Percentiles rank a stretch among this genome's conserved stretches.
Evolutionary conservation across 2,329 filamentous ascomycete genomes (phyloP).

Genomic region (Fusarium anthophilum): DNA sequence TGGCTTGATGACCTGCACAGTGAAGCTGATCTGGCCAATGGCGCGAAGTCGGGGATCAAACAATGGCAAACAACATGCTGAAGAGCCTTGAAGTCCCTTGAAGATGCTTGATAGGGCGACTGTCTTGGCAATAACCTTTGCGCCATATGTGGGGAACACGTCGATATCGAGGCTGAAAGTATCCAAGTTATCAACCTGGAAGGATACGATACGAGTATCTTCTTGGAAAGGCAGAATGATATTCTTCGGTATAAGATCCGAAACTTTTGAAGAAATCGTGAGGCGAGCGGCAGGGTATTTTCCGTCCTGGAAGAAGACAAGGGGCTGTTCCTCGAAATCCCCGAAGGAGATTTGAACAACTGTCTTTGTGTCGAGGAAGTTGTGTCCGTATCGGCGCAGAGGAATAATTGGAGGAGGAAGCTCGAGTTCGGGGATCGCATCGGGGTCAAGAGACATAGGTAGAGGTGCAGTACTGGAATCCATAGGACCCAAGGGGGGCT

Average conservation of each 20-base stretch:
- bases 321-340: constrained; percentile 75
- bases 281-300: constrained; percentile 95
- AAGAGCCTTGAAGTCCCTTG: constrained; percentile 76
- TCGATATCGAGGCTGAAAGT: constrained; percentile 97
- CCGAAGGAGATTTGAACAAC: constrained; percentile 94
- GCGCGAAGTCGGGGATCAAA: constrained; percentile 92
- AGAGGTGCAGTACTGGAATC: constrained; percentile 61
- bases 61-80: constrained; percentile 84
- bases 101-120: constrained; percentile 92
- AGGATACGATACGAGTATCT: constrained; percentile 91
- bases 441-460: constrained; percentile 77
- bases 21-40: constrained; percentile 94
- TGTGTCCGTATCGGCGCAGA: constrained; percentile 92
- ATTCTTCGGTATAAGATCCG: constrained; percentile 95
- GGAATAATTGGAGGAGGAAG: constrained; percentile 97
- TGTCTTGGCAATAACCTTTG: constrained; percentile 96
- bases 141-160: constrained; percentile 96
- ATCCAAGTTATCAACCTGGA: constrained; percentile 94
- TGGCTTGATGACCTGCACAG: constrained; percentile 95
- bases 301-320: constrained; percentile 96
- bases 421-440: constrained; percentile 91
- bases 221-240: constrained; percentile 96
- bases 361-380: constrained; percentile 97
- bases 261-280: constrained; percentile 95
- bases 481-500: constrained; percentile 55